Percentiles rank a stretch among this genome's conserved stretches.
Evolutionary conservation across 768 basidiomycete species (phyloP).

Genomic region (Termitomyces sp.): DNA sequence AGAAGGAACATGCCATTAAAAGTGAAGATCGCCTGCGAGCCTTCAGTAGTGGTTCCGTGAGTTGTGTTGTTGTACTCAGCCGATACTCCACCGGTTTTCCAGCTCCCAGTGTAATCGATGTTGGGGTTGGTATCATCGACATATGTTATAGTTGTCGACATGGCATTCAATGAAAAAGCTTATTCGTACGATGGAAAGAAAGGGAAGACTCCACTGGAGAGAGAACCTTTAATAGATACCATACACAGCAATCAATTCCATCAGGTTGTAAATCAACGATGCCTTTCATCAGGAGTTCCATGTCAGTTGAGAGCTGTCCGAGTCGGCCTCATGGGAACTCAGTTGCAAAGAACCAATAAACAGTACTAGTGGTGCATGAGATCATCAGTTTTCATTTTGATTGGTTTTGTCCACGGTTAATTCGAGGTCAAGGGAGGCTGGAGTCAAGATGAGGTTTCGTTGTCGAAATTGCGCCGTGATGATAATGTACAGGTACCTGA

Average conservation of each 20-base stretch:
- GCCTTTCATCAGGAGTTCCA: background rate
- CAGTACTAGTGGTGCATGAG: background rate
- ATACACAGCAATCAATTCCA: background rate
- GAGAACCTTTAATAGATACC: background rate
- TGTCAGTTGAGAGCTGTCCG: background rate
- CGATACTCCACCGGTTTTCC: background rate
- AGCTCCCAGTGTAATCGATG: background rate
- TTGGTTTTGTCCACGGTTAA: background rate
- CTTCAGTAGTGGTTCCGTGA: conserved; percentile 8
- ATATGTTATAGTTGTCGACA: conserved; percentile 17
- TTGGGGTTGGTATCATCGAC: conserved; percentile 6
- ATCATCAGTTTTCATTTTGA: background rate
- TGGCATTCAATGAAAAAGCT: background rate
- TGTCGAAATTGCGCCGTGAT: too few species aligned
- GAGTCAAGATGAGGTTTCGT: background rate
- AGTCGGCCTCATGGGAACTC: background rate
- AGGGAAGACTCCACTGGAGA: background rate
- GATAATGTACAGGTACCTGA: too few species aligned
- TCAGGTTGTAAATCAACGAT: background rate
- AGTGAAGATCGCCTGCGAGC: background rate
- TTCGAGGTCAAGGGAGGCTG: too few species aligned
- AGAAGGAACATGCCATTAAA: conserved; percentile 1
- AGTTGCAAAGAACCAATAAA: background rate
- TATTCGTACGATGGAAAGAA: background rate
- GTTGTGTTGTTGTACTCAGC: conserved; percentile 1